These are phyloP conservation scores for Fusarium verrucosum DNA, from an alignment of 2,329 filamentous ascomycete species.

Conservation along the genomic window DNA sequence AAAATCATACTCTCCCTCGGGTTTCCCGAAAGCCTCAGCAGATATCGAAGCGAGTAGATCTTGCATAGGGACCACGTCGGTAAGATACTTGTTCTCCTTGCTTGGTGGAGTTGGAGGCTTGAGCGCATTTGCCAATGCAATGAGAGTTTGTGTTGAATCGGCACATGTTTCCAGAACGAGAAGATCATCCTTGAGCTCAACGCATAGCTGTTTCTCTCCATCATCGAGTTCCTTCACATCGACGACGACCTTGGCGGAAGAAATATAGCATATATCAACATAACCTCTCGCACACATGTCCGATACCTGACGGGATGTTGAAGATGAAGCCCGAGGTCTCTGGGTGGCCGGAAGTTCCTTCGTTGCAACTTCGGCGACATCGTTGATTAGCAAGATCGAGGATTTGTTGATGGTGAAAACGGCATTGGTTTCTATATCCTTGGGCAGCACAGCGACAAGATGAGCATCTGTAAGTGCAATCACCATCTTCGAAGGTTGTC, in stretches of 20 bases:
- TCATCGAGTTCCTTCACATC: slow-evolving; percentile 64
- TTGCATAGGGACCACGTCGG: slow-evolving; percentile 83
- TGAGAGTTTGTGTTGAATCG: slow-evolving; percentile 93
- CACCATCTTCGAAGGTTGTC: slow-evolving; percentile 77
- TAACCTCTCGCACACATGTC: slow-evolving; percentile 74
- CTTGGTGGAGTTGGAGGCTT: slow-evolving; percentile 85
- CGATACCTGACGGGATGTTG: slow-evolving; percentile 60
- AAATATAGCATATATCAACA: slow-evolving; percentile 87
- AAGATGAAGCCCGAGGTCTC: slow-evolving; percentile 47
- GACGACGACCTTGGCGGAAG: slow-evolving; percentile 76
- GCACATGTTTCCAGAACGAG: slow-evolving; percentile 94
- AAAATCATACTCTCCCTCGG: slow-evolving; percentile 69
- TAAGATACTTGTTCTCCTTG: slow-evolving; percentile 85
- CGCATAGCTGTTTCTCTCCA: slow-evolving; percentile 73
- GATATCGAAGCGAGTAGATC: slow-evolving; percentile 92
- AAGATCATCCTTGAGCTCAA: slow-evolving; percentile 86
- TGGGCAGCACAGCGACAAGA: slow-evolving; percentile 73
- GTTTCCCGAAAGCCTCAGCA: slow-evolving; percentile 78
- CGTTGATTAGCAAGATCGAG: slow-evolving; percentile 84
- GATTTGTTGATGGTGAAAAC: slow-evolving; percentile 79
- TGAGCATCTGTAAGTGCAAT: slow-evolving; percentile 82
- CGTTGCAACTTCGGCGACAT: slow-evolving; percentile 57
- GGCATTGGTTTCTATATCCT: slow-evolving; percentile 70
- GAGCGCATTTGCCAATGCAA: slow-evolving; percentile 80
- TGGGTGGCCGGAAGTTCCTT: slow-evolving; percentile 23